These are phyloP conservation scores for Kappamyces sp. DNA, from an alignment of 192 early-diverging fungal genomes.

Conservation along the genomic window DNA sequence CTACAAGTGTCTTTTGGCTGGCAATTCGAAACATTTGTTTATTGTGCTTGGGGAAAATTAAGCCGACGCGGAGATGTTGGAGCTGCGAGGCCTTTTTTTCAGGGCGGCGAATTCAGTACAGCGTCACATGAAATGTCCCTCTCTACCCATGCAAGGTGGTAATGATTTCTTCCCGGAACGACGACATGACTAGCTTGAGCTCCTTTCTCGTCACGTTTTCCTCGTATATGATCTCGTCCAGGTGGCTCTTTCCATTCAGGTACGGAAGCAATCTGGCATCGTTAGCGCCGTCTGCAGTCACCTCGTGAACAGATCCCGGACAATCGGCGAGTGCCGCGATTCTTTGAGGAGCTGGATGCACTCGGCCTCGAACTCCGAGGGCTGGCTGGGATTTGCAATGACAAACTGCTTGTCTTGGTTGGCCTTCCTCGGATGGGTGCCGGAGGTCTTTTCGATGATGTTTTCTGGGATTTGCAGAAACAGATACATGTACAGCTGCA, in stretches of 20 bases:
- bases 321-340: constrained; percentile 38
- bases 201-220: constrained; percentile 44
- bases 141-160: constrained; percentile 12
- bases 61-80: neutral
- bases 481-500: constrained; percentile 78
- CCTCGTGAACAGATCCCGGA: constrained; percentile 29
- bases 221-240: constrained; percentile 72
- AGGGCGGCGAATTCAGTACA: neutral
- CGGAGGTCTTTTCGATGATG: constrained; percentile 5
- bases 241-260: constrained; percentile 67
- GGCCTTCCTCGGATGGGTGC: neutral
- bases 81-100: neutral
- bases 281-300: neutral
- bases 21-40: neutral
- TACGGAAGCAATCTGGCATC: constrained; percentile 60
- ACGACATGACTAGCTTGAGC: neutral
- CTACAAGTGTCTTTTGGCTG: neutral
- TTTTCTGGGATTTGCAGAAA: constrained; percentile 11
- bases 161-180: constrained; percentile 10
- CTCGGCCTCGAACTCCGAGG: constrained; percentile 9
- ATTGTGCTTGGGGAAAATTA: neutral
- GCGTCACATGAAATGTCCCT: neutral
- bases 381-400: constrained; percentile 12
- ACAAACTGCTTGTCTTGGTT: constrained; percentile 1
- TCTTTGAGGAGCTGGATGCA: constrained; percentile 22